Percentiles rank a stretch among this genome's conserved stretches.
These are phyloP conservation scores for Fagus crenata DNA, from an alignment of 306 rosid species.

Conservation along the genomic window DNA sequence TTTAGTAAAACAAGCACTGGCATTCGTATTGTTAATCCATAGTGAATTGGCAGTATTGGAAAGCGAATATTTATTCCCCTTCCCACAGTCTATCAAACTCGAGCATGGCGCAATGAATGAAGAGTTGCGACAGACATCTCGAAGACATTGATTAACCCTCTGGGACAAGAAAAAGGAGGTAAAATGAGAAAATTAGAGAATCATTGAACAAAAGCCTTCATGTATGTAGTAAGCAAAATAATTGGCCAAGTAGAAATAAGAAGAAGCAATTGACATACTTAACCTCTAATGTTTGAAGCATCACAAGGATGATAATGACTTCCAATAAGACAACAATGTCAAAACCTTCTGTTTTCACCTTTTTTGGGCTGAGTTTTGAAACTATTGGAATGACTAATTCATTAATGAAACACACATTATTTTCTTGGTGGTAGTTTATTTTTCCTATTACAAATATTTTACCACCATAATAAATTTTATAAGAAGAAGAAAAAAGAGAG, in stretches of 20 bases:
- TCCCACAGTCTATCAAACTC: slow-evolving; percentile 64
- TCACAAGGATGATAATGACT: slow-evolving; percentile 5
- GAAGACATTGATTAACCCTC: slow-evolving; percentile 85
- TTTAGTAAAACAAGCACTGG: slow-evolving; percentile 39
- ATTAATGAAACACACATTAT: too few species aligned
- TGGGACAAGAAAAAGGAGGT: slow-evolving; percentile 34
- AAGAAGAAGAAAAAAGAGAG: too few species aligned
- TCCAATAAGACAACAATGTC: neutral
- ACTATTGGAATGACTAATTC: too few species aligned
- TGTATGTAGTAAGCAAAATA: neutral
- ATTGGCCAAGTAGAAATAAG: neutral
- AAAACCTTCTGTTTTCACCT: neutral
- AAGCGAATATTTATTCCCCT: slow-evolving; percentile 11
- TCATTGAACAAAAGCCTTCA: slow-evolving; percentile 19
- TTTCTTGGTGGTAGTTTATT: too few species aligned
- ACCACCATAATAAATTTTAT: too few species aligned
- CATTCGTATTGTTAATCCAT: neutral
- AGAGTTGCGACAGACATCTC: slow-evolving; percentile 46
- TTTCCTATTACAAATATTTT: too few species aligned
- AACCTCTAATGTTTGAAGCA: slow-evolving; percentile 10
- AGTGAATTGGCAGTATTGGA: neutral
- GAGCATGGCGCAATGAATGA: neutral
- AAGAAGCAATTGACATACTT: neutral
- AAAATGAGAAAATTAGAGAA: slow-evolving; percentile 8
- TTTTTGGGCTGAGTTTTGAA: too few species aligned